A percentile compares a stretch with the other conserved stretches of the same genome.
phyloP scores from a whole-genome alignment of 768 basidiomycete species.

The Sistotremastrum suecicum region DNA sequence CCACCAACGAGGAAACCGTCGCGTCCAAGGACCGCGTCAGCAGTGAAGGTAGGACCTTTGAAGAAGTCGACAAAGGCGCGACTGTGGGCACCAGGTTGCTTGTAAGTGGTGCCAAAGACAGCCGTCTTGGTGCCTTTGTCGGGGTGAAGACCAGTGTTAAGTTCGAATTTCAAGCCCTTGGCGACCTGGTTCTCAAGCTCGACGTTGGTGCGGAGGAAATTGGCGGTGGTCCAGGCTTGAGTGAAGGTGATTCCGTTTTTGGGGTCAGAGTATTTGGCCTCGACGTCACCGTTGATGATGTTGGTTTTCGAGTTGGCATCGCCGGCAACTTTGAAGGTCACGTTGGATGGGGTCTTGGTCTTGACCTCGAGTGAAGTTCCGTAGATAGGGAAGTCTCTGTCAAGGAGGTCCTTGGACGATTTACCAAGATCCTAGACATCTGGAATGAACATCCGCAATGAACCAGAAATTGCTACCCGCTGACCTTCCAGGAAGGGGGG shows the following conservation, averaged over 20 bases:
- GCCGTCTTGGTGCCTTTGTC: constrained; percentile 81
- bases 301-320: constrained; percentile 59
- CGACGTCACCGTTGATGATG: constrained; percentile 78
- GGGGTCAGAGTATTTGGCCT: constrained; percentile 87
- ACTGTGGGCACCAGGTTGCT: constrained; percentile 91
- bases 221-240: constrained; percentile 89
- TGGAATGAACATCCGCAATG: constrained; percentile 2
- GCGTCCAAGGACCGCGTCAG: constrained; percentile 89
- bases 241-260: constrained; percentile 91
- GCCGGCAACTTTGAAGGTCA: constrained; percentile 89
- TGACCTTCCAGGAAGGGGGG: constrained; percentile 92
- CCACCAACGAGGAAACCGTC: constrained; percentile 96
- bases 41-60: constrained; percentile 98
- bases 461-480: constrained; percentile 7
- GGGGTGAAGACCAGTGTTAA: constrained; percentile 70
- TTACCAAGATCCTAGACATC: constrained; percentile 76
- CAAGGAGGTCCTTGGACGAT: constrained; percentile 88
- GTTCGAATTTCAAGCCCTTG: constrained; percentile 92
- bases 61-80: constrained; percentile 84
- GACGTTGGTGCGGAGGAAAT: constrained; percentile 79
- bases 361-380: constrained; percentile 69
- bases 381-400: constrained; percentile 81
- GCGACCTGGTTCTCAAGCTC: constrained; percentile 97
- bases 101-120: constrained; percentile 74
- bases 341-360: constrained; percentile 77